Conservation (phyloP, 1,284 basidiomycete species). For the Naganishia cerealis region DNA sequence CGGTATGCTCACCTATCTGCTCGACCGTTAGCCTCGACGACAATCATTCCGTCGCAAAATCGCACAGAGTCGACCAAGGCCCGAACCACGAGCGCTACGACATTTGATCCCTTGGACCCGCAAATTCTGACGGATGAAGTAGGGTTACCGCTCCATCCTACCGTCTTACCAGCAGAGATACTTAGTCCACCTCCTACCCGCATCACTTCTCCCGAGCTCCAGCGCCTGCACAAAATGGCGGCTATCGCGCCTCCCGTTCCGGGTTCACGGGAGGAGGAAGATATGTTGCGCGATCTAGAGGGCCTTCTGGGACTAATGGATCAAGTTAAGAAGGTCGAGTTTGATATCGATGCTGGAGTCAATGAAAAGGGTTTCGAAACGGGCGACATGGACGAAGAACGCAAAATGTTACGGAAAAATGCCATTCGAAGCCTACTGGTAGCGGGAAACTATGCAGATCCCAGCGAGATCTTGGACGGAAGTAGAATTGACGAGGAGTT, state of each 20-base stretch:
- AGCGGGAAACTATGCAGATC: constrained; percentile 24
- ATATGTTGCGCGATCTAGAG: constrained; percentile 23
- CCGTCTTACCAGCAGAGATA: constrained; percentile 16
- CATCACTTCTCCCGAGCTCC: constrained; percentile 16
- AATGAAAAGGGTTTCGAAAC: background rate
- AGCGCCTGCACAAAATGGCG: constrained; percentile 27
- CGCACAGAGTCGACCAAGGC: background rate
- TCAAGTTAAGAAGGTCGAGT: constrained; percentile 30
- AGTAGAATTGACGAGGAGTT: constrained; percentile 25
- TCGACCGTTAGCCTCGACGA: background rate
- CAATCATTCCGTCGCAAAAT: background rate
- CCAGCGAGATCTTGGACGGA: constrained; percentile 29
- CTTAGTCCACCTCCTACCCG: constrained; percentile 23
- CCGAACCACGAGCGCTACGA: background rate
- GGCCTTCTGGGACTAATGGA: constrained; percentile 33
- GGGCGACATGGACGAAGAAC: background rate
- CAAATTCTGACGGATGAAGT: constrained; percentile 10
- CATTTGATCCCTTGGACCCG: constrained; percentile 30
- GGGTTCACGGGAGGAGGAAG: constrained; percentile 28
- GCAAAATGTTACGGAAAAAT: constrained; percentile 6
- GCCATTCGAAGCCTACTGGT: constrained; percentile 29
- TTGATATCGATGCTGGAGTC: constrained; percentile 9
- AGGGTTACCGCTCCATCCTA: constrained; percentile 28
- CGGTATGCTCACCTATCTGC: background rate
- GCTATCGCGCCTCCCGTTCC: constrained; percentile 26